These are phyloP conservation scores for Bipolaris sorokiniana DNA, from an alignment of 2,329 filamentous ascomycete species.

Conservation along the genomic window DNA sequence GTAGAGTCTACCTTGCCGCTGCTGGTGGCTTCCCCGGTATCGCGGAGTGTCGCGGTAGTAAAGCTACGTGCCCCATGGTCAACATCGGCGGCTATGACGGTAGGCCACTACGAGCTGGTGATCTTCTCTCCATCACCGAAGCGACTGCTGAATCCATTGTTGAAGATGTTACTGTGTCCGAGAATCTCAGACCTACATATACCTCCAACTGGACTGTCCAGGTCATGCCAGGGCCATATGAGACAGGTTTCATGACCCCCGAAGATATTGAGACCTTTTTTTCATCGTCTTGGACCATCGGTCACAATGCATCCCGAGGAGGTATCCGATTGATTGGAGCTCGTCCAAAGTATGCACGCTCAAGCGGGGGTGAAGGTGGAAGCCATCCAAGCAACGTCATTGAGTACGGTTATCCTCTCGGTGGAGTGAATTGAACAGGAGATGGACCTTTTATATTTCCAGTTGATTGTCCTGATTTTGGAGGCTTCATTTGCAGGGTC, in stretches of 20 bases:
- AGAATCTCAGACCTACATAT: no score
- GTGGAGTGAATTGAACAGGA: slow-evolving; percentile 66
- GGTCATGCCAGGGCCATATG: slow-evolving; percentile 62
- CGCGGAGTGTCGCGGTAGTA: slow-evolving; percentile 64
- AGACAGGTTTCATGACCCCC: slow-evolving; percentile 58
- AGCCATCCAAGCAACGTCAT: slow-evolving; percentile 64
- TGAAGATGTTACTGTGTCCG: no score
- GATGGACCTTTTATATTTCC: slow-evolving; percentile 67
- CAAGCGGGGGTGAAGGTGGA: slow-evolving; percentile 67
- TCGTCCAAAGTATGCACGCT: slow-evolving; percentile 63
- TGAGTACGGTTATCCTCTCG: slow-evolving; percentile 63
- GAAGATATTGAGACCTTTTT: slow-evolving; percentile 63
- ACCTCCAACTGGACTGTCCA: no score
- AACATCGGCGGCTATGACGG: no score
- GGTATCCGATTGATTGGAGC: slow-evolving; percentile 67
- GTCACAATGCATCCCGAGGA: slow-evolving; percentile 65
- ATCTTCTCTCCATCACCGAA: no score
- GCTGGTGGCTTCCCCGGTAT: slow-evolving; percentile 61
- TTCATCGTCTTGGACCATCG: slow-evolving; percentile 63
- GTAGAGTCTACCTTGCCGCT: slow-evolving; percentile 65
- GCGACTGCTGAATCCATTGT: no score
- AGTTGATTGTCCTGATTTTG: slow-evolving; percentile 65
- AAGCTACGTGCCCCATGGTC: slow-evolving; percentile 53
- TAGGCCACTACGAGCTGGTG: no score
- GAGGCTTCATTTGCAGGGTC: slow-evolving; percentile 63